Evolutionary conservation across 78 protist genomes (phyloP), one percentile per base, ranked within the genome.

Genomic region (Dictyostelium firmibasis): DNA sequence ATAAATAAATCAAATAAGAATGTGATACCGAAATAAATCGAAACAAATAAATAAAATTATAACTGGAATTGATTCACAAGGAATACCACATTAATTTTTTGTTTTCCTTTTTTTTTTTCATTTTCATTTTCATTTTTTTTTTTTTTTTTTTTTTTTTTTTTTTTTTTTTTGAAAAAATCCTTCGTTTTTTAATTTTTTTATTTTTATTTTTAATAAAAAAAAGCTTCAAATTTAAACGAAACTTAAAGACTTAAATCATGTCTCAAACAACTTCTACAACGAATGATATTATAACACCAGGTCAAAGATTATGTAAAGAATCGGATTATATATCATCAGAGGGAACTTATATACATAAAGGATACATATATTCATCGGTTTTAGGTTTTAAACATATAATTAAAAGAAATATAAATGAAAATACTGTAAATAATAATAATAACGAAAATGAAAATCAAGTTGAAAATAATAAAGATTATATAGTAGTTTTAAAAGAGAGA

Each of bases 301-400:
- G 89, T 23, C 94, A 87, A 62, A 95, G 86, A 67, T 41, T 84
- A 83, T 6, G 43, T 41, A 95, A 72, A 88, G 87, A 36, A 25
- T 47, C n/a, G 7, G 94, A 89, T 20, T 89, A 47, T 69, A 89
- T 81, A 81, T 81, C 94, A 27, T 89, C 87, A 11, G 94, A 89
- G 31, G 94, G 94, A 64, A 89, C 94, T 1, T 89, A 89, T 81
- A 20, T 43, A 64, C 79, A 81, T 70, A 89, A 89, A 81, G 94
- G 94, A 13, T 78, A 83, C 31, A 89, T 89, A 7, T 89, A 89
- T 31, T 89, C 94, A 20, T 89, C 94, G 6, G 94, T 89, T 43
- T 69, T 89, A 14, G 94, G 94, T 3, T 89, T 89, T 67, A 13
- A n/a, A 31, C 86, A 81, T 81, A 31, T 81, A 38, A 36, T 89